These are phyloP conservation scores for Podila minutissima DNA, from an alignment of 192 early-diverging fungal species.

Conservation along the genomic window DNA sequence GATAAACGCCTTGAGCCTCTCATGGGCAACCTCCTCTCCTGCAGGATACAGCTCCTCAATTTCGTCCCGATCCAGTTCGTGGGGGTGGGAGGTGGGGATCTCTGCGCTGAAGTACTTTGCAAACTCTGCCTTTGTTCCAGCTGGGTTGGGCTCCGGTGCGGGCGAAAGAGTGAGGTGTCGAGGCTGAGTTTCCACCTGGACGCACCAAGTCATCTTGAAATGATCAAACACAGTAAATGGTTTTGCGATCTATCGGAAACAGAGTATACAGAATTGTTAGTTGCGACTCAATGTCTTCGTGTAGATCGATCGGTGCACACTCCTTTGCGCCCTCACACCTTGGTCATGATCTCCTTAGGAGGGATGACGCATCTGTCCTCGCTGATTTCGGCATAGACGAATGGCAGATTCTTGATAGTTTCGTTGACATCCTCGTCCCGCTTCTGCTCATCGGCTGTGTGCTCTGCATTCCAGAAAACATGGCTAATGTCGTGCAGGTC, in stretches of 20 bases:
- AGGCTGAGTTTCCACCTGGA: conserved; percentile 37
- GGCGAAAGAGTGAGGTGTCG: conserved; percentile 4
- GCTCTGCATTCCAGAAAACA: conserved; percentile 66
- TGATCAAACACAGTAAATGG: conserved; percentile 55
- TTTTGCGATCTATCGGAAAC: conserved; percentile 14
- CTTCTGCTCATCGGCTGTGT: conserved; percentile 60
- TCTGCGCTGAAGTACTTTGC: conserved; percentile 22
- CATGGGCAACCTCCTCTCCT: conserved; percentile 62
- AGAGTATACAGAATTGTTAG: conserved; percentile 22
- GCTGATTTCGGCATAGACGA: conserved; percentile 27
- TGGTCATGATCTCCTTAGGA: conserved; percentile 60
- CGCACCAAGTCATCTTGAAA: conserved; percentile 58
- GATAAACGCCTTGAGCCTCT: conserved; percentile 53
- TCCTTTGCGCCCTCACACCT: conserved; percentile 34
- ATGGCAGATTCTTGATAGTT: conserved; percentile 11
- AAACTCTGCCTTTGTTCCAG: conserved; percentile 24
- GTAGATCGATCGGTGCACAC: background rate
- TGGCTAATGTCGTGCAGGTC: conserved; percentile 39
- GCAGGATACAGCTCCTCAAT: conserved; percentile 55
- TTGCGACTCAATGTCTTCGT: background rate
- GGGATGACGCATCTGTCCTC: conserved; percentile 70
- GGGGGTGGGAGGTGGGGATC: conserved; percentile 1
- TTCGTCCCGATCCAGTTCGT: conserved; percentile 25
- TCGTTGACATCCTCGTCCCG: conserved; percentile 50
- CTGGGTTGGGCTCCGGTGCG: conserved; percentile 20